These are phyloP conservation scores for Cyberlindnera saturnus DNA, from an alignment of 805 yeast species.

Conservation along the genomic window DNA sequence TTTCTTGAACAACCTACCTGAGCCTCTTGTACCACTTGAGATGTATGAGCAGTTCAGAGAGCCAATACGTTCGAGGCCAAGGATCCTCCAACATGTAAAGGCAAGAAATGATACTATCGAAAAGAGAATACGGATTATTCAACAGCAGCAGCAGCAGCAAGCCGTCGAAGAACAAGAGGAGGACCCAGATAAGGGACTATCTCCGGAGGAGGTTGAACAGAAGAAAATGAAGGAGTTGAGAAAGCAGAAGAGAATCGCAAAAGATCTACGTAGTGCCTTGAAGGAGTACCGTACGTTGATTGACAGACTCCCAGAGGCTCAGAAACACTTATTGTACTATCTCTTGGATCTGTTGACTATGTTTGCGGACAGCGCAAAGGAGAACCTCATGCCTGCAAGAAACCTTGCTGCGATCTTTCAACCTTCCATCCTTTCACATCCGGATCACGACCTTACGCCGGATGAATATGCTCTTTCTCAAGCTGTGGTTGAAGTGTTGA, in stretches of 20 bases:
- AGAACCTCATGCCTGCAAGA: slow-evolving; percentile 86
- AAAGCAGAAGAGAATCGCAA: slow-evolving; percentile 47
- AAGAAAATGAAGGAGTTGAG: slow-evolving; percentile 30
- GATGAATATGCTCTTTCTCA: slow-evolving; percentile 86
- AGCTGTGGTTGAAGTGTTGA: slow-evolving; percentile 80
- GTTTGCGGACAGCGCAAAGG: slow-evolving; percentile 71
- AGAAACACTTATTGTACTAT: slow-evolving; percentile 79
- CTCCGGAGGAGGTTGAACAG: slow-evolving; percentile 22
- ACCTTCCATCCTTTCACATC: slow-evolving; percentile 92
- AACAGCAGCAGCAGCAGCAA: slow-evolving; percentile 10
- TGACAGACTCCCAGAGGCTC: slow-evolving; percentile 63
- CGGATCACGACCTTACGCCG: slow-evolving; percentile 87
- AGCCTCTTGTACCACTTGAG: slow-evolving; percentile 80
- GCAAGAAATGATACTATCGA: slow-evolving; percentile 42
- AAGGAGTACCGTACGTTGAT: slow-evolving; percentile 67
- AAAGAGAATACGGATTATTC: slow-evolving; percentile 29
- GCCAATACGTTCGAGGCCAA: slow-evolving; percentile 60
- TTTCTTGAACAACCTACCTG: slow-evolving; percentile 81
- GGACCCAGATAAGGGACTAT: slow-evolving; percentile 7
- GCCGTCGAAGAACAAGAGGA: slow-evolving; percentile 8
- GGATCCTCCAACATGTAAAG: slow-evolving; percentile 60
- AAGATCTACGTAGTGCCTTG: slow-evolving; percentile 63
- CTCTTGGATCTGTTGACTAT: slow-evolving; percentile 79
- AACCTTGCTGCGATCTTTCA: slow-evolving; percentile 95
- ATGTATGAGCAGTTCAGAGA: slow-evolving; percentile 73